A percentile compares a stretch with the other conserved stretches of the same genome.
phyloP scores from a whole-genome alignment of 345 rosid genomes.

The Populus euphratica region DNA sequence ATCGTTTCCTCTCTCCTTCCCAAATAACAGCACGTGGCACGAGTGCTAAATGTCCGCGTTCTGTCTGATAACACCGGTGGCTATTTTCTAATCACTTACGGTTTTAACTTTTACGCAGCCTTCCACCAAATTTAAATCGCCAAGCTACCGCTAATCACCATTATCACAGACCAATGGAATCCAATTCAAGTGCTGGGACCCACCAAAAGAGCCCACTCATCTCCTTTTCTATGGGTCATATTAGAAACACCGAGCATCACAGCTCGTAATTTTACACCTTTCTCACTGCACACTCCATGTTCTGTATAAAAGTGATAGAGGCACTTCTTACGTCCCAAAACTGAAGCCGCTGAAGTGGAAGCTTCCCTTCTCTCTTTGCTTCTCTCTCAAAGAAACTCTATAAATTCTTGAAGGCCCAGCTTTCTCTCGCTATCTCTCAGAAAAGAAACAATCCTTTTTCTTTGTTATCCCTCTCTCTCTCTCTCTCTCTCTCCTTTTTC shows the following conservation, averaged over 20 bases:
- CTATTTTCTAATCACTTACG: background rate
- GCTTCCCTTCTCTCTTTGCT: slow-evolving; percentile 20
- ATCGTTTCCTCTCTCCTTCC: slow-evolving; percentile 11
- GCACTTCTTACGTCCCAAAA: background rate
- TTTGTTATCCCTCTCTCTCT: background rate
- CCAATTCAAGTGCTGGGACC: background rate
- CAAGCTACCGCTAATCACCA: background rate
- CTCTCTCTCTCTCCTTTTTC: background rate
- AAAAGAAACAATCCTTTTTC: background rate
- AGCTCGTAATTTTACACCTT: slow-evolving; percentile 12
- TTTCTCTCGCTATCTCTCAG: background rate
- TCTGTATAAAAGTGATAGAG: background rate
- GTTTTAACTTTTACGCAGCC: background rate
- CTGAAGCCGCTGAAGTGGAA: slow-evolving; percentile 27
- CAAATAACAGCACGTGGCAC: slow-evolving; percentile 8
- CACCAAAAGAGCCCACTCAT: background rate
- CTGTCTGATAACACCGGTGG: background rate
- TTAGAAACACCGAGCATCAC: slow-evolving; percentile 7
- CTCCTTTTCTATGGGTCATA: slow-evolving; percentile 1
- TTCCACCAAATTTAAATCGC: background rate
- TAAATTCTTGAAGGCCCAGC: slow-evolving; percentile 1
- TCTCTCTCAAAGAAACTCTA: background rate
- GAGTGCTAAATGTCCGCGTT: slow-evolving; percentile 3
- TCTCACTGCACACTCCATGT: background rate
- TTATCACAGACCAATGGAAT: slow-evolving; percentile 19